Conservation (phyloP, 228 moss, liverwort and hornwort genomes). For the Sphagnum magellanicum region DNA sequence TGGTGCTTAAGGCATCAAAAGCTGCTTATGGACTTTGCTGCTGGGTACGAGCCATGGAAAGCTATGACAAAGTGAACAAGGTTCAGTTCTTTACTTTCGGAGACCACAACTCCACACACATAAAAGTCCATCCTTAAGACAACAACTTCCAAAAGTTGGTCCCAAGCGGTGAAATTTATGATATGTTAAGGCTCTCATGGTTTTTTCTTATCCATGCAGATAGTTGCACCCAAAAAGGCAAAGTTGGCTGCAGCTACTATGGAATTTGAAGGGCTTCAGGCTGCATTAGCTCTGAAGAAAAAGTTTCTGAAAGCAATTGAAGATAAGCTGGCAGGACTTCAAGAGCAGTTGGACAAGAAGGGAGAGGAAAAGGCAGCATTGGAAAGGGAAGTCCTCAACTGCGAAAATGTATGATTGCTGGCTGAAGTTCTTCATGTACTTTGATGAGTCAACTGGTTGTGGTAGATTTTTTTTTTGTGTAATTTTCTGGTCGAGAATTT, state of each 20-base stretch:
- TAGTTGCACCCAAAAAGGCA: constrained; percentile 48
- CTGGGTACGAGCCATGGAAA: constrained; percentile 86
- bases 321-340: constrained; percentile 34
- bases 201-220: constrained; percentile 4
- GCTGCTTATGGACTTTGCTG: constrained; percentile 88
- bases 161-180: no score
- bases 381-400: constrained; percentile 35
- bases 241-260: constrained; percentile 26
- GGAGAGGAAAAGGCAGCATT: constrained; percentile 34
- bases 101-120: no score
- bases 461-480: no score
- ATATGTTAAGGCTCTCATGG: no score
- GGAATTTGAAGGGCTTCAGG: constrained; percentile 37
- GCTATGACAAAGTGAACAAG: constrained; percentile 81
- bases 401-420: constrained; percentile 25
- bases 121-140: no score
- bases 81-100: constrained; percentile 8
- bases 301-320: constrained; percentile 29
- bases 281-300: constrained; percentile 27
- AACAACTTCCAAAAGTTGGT: no score
- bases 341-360: constrained; percentile 19
- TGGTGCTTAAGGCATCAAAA: constrained; percentile 76
- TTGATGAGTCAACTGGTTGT: not conserved
- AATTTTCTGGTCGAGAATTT: no score
- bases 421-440: not conserved